Evolutionary conservation across 2,329 filamentous ascomycete genomes (phyloP).

Genomic region (Microsporum ferrugineum): DNA sequence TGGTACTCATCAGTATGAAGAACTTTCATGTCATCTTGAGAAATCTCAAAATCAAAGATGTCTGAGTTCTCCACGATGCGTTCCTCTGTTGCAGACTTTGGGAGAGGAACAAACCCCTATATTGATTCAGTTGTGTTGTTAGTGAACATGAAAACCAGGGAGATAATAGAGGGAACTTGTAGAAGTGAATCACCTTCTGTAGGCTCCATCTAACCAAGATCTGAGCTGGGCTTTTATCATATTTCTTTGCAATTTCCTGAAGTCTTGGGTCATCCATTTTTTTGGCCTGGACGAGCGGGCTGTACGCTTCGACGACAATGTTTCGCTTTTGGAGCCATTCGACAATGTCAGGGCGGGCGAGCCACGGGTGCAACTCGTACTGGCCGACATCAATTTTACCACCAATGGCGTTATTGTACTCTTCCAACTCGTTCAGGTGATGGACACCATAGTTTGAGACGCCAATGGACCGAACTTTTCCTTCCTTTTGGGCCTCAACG

Average conservation of each 20-base stretch:
- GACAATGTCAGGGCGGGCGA: constrained; percentile 64
- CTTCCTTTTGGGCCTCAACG: constrained; percentile 24
- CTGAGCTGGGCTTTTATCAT: constrained; percentile 48
- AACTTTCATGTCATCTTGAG: constrained; percentile 46
- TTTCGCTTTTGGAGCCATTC: constrained; percentile 59
- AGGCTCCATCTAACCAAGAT: constrained; percentile 51
- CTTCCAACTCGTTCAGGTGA: constrained; percentile 32
- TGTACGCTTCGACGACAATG: constrained; percentile 49
- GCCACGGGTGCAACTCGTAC: constrained; percentile 85
- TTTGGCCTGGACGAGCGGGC: constrained; percentile 36
- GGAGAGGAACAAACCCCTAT: constrained; percentile 50
- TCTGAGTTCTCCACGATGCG: constrained; percentile 51
- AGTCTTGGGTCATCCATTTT: constrained; percentile 44
- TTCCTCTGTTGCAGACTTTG: constrained; percentile 49
- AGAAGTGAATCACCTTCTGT: constrained; percentile 37
- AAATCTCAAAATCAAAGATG: constrained; percentile 50
- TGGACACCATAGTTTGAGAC: constrained; percentile 33
- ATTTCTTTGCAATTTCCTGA: constrained; percentile 42
- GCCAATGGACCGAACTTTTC: constrained; percentile 31
- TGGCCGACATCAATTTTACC: constrained; percentile 74
- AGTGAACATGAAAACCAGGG: background rate
- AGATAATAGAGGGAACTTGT: background rate
- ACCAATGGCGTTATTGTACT: constrained; percentile 33
- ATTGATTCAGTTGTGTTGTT: background rate
- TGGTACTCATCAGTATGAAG: constrained; percentile 46